phyloP scores from a whole-genome alignment of 2,329 filamentous ascomycete species.

The Ceratocystis cubensis region DNA sequence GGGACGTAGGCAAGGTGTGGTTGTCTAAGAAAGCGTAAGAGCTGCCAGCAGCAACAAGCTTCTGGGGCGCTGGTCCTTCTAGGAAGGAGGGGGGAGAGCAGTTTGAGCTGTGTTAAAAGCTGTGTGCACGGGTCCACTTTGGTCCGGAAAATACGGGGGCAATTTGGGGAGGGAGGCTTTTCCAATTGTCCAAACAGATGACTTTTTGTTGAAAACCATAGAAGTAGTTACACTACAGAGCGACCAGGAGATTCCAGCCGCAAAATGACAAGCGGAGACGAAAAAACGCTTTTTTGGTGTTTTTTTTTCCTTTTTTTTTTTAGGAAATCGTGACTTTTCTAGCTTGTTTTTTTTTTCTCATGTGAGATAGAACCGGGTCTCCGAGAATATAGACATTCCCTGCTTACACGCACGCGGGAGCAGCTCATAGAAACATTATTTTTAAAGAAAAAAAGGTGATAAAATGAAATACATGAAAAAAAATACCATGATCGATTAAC shows the following conservation, averaged over 20 bases:
- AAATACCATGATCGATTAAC: too few species aligned
- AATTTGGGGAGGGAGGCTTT: background rate
- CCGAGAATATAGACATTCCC: too few species aligned
- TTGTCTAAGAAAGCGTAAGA: background rate
- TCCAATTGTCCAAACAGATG: background rate
- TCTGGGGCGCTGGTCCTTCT: background rate
- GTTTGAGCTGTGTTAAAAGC: background rate
- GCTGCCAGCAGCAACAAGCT: background rate
- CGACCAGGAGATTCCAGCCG: too few species aligned
- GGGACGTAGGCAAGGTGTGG: background rate
- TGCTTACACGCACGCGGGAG: too few species aligned
- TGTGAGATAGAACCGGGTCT: too few species aligned
- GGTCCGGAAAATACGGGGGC: constrained; percentile 13
- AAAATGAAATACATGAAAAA: background rate
- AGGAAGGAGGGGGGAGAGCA: background rate
- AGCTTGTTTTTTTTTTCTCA: too few species aligned
- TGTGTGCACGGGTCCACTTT: constrained; percentile 10
- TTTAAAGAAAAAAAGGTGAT: background rate
- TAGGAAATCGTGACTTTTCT: too few species aligned
- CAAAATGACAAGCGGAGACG: too few species aligned
- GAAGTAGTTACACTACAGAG: too few species aligned
- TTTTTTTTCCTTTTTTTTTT: background rate
- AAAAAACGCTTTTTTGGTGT: background rate
- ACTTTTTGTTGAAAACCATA: too few species aligned
- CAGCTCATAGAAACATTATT: too few species aligned